A percentile compares a stretch with the other conserved stretches of the same genome.
Conservation (phyloP, 306 rosid genomes). For the Datisca glomerata region DNA sequence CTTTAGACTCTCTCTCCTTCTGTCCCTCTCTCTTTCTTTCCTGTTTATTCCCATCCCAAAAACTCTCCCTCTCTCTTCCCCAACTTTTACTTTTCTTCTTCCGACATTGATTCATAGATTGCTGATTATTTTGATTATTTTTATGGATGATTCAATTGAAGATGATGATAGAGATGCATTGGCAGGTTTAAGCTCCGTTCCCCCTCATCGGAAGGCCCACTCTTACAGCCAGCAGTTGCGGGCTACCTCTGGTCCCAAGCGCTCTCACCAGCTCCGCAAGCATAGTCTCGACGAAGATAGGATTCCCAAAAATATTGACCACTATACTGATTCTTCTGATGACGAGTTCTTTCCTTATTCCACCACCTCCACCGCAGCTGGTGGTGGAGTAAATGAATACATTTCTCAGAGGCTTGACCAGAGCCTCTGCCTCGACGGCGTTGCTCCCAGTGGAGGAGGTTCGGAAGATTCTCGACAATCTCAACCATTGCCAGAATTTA, state of each 20-base stretch:
- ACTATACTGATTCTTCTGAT: slow-evolving; percentile 41
- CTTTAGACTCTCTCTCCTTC: background rate
- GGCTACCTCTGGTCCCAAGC: slow-evolving; percentile 32
- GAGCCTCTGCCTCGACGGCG: slow-evolving; percentile 24
- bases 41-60: too few relatives aligned
- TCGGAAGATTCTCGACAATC: slow-evolving; percentile 17
- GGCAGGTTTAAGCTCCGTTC: slow-evolving; percentile 38
- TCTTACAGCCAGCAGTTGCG: slow-evolving; percentile 83
- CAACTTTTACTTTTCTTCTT: too few relatives aligned
- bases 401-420: slow-evolving; percentile 27
- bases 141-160: slow-evolving; percentile 51
- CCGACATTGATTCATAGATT: background rate
- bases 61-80: background rate
- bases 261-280: slow-evolving; percentile 44
- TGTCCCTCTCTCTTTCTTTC: background rate
- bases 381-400: slow-evolving; percentile 17
- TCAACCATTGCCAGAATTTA: slow-evolving; percentile 62
- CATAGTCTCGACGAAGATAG: slow-evolving; percentile 78
- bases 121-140: background rate
- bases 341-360: slow-evolving; percentile 61
- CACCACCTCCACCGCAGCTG: slow-evolving; percentile 8
- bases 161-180: slow-evolving; percentile 61
- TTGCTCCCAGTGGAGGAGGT: slow-evolving; percentile 11
- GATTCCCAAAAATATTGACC: slow-evolving; percentile 16
- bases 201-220: slow-evolving; percentile 69